These are phyloP conservation scores for Stellera chamaejasme DNA, from an alignment of 345 rosid genomes.

Conservation along the genomic window DNA sequence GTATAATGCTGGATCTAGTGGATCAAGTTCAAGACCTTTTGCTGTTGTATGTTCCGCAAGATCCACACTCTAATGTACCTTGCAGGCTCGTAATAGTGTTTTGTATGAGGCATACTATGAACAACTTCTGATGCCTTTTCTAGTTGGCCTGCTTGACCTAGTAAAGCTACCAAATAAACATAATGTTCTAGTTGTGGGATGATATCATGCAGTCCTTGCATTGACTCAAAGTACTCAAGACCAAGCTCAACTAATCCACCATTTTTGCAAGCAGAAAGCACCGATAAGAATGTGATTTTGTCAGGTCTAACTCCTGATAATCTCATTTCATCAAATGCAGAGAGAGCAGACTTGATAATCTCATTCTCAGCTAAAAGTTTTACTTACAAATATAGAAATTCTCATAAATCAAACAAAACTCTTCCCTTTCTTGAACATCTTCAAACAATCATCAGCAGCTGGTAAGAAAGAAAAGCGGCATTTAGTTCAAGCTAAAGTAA, in stretches of 20 bases:
- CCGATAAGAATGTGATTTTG: conserved; percentile 34
- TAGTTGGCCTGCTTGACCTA: conserved; percentile 52
- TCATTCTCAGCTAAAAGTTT: conserved; percentile 11
- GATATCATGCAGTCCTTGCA: conserved; percentile 27
- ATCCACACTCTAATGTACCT: conserved; percentile 34
- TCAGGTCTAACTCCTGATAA: conserved; percentile 48
- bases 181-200: conserved; percentile 48
- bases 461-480: too few relatives aligned
- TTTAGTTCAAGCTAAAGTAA: too few relatives aligned
- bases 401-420: too few relatives aligned
- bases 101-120: conserved; percentile 53
- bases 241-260: conserved; percentile 47
- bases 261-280: conserved; percentile 47
- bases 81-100: conserved; percentile 46
- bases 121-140: conserved; percentile 41
- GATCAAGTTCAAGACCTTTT: conserved; percentile 44
- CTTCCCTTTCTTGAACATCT: too few relatives aligned
- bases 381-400: too few relatives aligned
- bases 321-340: conserved; percentile 63
- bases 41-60: conserved; percentile 61
- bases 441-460: too few relatives aligned
- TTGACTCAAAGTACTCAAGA: conserved; percentile 41
- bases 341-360: conserved; percentile 50
- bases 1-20: conserved; percentile 43
- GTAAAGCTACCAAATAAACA: conserved; percentile 39